A percentile compares a stretch with the other conserved stretches of the same genome.
phyloP scores from a whole-genome alignment of 495 filamentous ascomycete genomes.

The Aspergillus cavernicola region DNA sequence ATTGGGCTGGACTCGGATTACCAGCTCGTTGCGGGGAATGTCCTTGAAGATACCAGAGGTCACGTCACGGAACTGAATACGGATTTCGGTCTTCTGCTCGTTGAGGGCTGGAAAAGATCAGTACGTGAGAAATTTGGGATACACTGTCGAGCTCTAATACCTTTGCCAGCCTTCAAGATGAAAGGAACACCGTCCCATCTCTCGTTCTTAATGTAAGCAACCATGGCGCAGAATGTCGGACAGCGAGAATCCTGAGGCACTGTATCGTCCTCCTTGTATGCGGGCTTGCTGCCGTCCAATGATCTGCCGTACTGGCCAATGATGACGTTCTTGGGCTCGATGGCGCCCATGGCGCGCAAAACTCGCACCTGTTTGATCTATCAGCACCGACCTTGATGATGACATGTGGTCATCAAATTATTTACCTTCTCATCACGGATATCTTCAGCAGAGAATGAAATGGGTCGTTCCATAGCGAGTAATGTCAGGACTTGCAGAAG shows the following conservation, averaged over 20 bases:
- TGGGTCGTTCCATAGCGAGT: conserved; percentile 96
- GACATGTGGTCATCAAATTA: neutral
- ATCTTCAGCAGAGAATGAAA: conserved; percentile 97
- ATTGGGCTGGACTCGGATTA: conserved; percentile 99
- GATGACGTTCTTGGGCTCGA: conserved; percentile 99
- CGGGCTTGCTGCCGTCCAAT: conserved; percentile 92
- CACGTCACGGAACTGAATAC: conserved; percentile 99
- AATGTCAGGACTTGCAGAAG: conserved; percentile 93
- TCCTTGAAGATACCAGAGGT: conserved; percentile 99
- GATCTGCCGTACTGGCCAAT: conserved; percentile 98
- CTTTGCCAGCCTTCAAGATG: conserved; percentile 98
- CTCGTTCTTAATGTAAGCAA: conserved; percentile 99
- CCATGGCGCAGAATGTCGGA: conserved; percentile 96
- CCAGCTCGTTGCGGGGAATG: conserved; percentile 97
- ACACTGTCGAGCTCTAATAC: conserved; percentile 29
- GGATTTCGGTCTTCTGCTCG: conserved; percentile 99
- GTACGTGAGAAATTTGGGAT: neutral
- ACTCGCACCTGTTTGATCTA: conserved; percentile 58
- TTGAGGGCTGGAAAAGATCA: conserved; percentile 64
- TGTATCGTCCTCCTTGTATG: conserved; percentile 98
- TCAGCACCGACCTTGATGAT: neutral
- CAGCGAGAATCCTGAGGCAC: conserved; percentile 96
- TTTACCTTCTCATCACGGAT: conserved; percentile 96
- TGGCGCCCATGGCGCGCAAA: conserved; percentile 85
- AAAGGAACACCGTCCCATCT: conserved; percentile 99